A percentile compares a stretch with the other conserved stretches of the same genome.
Evolutionary conservation across 192 early-diverging fungal genomes (phyloP).

Genomic region (Pilobolus umbonatus): DNA sequence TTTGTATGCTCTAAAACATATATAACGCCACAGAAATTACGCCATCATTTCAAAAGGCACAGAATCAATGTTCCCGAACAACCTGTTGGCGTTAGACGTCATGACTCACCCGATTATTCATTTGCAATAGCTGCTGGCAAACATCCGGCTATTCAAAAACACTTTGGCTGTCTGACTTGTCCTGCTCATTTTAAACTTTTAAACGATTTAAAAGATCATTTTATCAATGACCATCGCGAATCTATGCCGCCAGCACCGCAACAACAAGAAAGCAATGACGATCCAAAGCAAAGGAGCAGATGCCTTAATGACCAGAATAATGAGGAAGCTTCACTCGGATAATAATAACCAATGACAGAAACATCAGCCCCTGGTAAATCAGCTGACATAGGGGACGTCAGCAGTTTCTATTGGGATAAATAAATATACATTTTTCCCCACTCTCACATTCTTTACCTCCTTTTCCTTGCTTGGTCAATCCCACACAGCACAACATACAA

Average conservation of each 20-base stretch:
- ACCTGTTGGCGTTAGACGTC: conserved; percentile 4
- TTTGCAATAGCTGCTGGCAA: background rate
- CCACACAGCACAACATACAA: no score
- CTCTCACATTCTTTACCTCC: no score
- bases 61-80: background rate
- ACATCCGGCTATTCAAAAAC: background rate
- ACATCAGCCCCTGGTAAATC: no score
- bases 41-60: conserved; percentile 3
- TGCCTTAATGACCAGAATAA: no score
- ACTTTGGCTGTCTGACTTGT: conserved; percentile 1
- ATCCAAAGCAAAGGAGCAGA: no score
- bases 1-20: conserved; percentile 1
- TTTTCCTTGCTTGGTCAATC: no score
- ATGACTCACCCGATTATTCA: background rate
- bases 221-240: conserved; percentile 4
- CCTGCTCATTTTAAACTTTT: conserved; percentile 2
- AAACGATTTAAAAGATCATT: conserved; percentile 6
- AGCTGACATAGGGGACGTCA: no score
- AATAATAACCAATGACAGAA: no score
- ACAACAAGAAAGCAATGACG: no score
- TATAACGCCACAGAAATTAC: conserved; percentile 1
- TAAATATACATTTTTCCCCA: no score
- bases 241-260: background rate
- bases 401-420: no score
- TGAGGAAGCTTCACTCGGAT: no score